Evolutionary conservation across 371 early-diverging fungal genomes (phyloP), one percentile per base, ranked within the genome.

Genomic region (Capillidium rhysosporum): DNA sequence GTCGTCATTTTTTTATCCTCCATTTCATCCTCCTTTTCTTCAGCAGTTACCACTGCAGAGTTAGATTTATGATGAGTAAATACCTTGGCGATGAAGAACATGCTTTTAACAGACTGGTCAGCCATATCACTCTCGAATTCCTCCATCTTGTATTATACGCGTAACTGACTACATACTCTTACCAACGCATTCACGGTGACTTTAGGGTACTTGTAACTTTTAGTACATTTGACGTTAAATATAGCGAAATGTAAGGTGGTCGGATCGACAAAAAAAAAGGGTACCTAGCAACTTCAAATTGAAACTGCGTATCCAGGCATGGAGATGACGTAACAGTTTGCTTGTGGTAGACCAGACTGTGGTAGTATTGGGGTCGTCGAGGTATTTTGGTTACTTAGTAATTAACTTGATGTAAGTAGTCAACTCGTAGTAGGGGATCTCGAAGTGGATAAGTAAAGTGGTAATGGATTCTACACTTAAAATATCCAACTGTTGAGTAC

Each of bases 101-200:
- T 56, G 63, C 95, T 95, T 75, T 93, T 92, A n/a, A 92, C 85
- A 43, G 84, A 64, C 64, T 94, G 93, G 56, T 74, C 82, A 1
- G 85, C 89, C 39, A 85, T 73, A 14, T 89, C 92, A 41, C 76
- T 70, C 21, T 83, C 68, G 31, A 92, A 49, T 56, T 71, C 65
- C 16, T 68, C 62, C 44, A 83, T 79, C 63, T 75, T 77, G 28
- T 93, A 65, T 59, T 92, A 92, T 39, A 76, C 72, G 23, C 75
- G 63, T 49, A 86, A 69, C 21, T 70, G 67, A 23, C 68, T 62
- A 0, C 77, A 77, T 12, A 89, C 55, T 1, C 61, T 49, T 30
- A 72, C 69, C 47, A 89, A 59, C 26, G 63, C 65, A 9, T 60
- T 60, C 2, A 61, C 68, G n/a, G 69, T 62, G 46, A 82, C 47